Base-by-base conservation (phyloP, 1,284 basidiomycete species). In the Ganoderma boninense region DNA sequence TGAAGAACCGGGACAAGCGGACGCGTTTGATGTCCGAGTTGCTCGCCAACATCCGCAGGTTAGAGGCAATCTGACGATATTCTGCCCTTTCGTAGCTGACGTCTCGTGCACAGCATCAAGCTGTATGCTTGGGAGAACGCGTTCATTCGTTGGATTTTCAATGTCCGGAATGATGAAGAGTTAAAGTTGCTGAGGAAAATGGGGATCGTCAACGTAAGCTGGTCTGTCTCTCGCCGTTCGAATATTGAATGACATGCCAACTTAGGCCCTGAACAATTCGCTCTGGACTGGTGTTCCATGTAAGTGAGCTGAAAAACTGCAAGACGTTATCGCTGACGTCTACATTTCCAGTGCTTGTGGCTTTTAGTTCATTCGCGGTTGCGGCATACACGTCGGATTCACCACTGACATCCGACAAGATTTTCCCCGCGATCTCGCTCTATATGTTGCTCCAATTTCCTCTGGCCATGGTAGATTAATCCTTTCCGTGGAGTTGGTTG, bases 391-490 rank as follows among this genome's bases (percentile, higher is more conserved):
- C 91, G 0, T 92, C 91, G 2, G 82, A 88, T 2, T 86, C 80
- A 60, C 95, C 96, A 1, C 82, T 99, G 5, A 98, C 97, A 0
- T 90, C 94, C 1, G 96, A 98, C 77, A 85, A 97, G 71, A 96
- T 98, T 76, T 99, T 99, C 87, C 97, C 97, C 4, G 92, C 96
- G 0, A 96, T 99, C 66, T 94, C 95, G 0, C 85, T 99, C 52
- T 99, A 98, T 84, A 93, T 95, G 87, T 87, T 99, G 0, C 85
- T 98, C 43, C 89, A 92, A 75, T 94, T 98, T 84, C 96, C 97
- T 29, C 85, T 98, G 44, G 93, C 91, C 1, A 96, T 97, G 92
- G 90, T 92, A 78, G 43, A 81, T 72, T 8, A 43, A 7, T 13
- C 13, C 4, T 32, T 16, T 18, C 2, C 1, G 23, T 18, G 18